Base-by-base conservation (phyloP, 345 rosid species). In the Pelargonium nanum region DNA sequence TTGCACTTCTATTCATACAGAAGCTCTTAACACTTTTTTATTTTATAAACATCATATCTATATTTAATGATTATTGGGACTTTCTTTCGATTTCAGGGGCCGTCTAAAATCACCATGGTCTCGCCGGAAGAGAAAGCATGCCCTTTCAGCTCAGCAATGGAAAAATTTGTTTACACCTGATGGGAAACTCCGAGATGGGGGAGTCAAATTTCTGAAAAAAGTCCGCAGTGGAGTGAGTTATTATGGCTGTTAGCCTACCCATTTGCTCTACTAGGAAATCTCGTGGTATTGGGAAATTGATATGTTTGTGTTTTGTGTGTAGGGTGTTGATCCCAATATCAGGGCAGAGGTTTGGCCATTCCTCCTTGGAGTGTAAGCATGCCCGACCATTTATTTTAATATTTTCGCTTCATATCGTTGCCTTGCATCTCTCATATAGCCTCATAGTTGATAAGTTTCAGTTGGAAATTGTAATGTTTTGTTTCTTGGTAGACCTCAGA, bases 311-410 rank as follows among this genome's bases (percentile, higher is more conserved):
- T 23, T 66, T 0, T 48, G 53, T 61, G n/a, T 83, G 68, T 28
- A 93, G 99, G 99, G 99, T 24, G 77, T 93, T 66, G 84, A 93
- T 84, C 96, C 95, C 32, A 80, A 77, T 77, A 83, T 93, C 65
- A 81, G 97, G 53, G 67, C 86, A 0, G 95, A 89, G 70, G 97
- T 93, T 52, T 93, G 99, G 99, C 99, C 99, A 0, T 89, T 85
- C 68, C 97, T 93, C 59, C 97, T 93, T 58, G 97, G 97, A 69
- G 96, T 93, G 99, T 93, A 83, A 87, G 99, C 68, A 55, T 30
- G 26, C 57, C 21, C 25, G 34, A 22, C 65, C 13, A 7, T 22
- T 19, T 44, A 45, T 59, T 72, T 19, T 23, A 20, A 3, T 30
- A 64, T 64, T 13, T 67, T 28, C 2, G 19, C n/a, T 1, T 30